Base-by-base conservation (phyloP, 1,284 basidiomycete genomes). In the Sanghuangporus sanghuang region DNA sequence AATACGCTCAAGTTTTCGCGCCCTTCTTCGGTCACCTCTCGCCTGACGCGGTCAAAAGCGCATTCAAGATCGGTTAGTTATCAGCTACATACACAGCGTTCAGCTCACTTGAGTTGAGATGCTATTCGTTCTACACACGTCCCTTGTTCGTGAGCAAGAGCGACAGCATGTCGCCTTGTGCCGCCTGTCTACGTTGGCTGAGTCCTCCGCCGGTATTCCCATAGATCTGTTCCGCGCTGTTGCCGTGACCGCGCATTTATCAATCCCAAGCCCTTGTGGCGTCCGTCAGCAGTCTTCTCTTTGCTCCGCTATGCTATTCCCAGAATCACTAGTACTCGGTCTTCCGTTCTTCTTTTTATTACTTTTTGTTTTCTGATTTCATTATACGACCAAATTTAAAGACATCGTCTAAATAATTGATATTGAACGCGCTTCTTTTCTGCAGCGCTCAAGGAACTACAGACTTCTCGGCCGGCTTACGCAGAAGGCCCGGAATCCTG, bases 1-100 rank as follows among this genome's bases (percentile, higher is more conserved):
- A 91, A 71, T 92, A 92, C 68, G 78, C 87, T 0, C 79, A 85
- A 66, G 80, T 78, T 1, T 89, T 92, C 64, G 76, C 79, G 38
- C 86, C 87, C 0, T 85, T 81, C 70, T 74, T 91, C 6, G 89
- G 89, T 23, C 64, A 70, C 2, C 77, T 91, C 6, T 76, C 81
- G 40, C 84, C 85, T 16, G 73, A 74, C 48, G 71, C 73, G 16
- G 72, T 92, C 57, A 81, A 81, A 66, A 68, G 67, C 27, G 82
- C 89, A 2, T 90, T 97, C 79, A 91, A 91, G 70, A 79, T 78
- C 61, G 73, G 72, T 76, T 16, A 40, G 59, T 61, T 23, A 23
- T 2, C 23, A 23, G 23, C 23, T 23, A 23, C 11, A 32, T 32
- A 23, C 11, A 32, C 4, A 32, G 27, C 27, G 27, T 32, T 32